phyloP scores from a whole-genome alignment of 1,284 basidiomycete species.

The Tremellales sp. region DNA sequence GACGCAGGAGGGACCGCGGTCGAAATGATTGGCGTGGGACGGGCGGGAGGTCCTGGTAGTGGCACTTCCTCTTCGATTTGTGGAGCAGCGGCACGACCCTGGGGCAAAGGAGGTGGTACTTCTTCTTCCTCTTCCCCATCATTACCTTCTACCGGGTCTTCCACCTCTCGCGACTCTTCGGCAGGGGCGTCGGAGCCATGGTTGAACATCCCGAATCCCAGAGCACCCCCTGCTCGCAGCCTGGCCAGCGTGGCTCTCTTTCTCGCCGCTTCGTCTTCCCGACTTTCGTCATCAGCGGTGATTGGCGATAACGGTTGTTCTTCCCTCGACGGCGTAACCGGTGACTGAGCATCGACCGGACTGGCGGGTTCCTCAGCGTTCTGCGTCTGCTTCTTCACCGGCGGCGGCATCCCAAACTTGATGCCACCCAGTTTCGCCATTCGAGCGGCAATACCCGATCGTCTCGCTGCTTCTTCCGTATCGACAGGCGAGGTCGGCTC shows the following conservation, averaged over 20 bases:
- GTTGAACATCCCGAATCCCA: conserved; percentile 47
- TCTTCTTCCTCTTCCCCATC: conserved; percentile 18
- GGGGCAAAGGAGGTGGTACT: conserved; percentile 13
- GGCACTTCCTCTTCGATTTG: conserved; percentile 10
- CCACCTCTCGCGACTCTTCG: conserved; percentile 6
- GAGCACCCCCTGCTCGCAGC: conserved; percentile 43
- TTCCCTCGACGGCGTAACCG: conserved; percentile 3
- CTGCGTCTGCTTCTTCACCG: conserved; percentile 22
- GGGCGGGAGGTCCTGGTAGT: conserved; percentile 13
- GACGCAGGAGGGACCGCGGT: conserved; percentile 3
- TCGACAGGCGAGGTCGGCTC: conserved; percentile 6
- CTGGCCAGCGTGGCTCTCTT: conserved; percentile 44
- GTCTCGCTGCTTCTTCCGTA: conserved; percentile 72
- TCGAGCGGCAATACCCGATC: conserved; percentile 75
- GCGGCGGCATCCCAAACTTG: conserved; percentile 61
- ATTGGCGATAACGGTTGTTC: conserved; percentile 4
- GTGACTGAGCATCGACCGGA: conserved; percentile 10
- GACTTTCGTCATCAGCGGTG: conserved; percentile 36
- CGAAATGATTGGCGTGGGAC: conserved; percentile 11
- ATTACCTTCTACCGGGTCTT: conserved; percentile 11
- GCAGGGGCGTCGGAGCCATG: conserved; percentile 11
- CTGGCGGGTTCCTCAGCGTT: conserved; percentile 9
- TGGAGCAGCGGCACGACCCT: conserved; percentile 3
- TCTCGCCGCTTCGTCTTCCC: conserved; percentile 45
- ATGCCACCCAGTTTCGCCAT: conserved; percentile 87